Conservation (phyloP, 495 filamentous ascomycete species). For the Umbilicaria muhlenbergii region DNA sequence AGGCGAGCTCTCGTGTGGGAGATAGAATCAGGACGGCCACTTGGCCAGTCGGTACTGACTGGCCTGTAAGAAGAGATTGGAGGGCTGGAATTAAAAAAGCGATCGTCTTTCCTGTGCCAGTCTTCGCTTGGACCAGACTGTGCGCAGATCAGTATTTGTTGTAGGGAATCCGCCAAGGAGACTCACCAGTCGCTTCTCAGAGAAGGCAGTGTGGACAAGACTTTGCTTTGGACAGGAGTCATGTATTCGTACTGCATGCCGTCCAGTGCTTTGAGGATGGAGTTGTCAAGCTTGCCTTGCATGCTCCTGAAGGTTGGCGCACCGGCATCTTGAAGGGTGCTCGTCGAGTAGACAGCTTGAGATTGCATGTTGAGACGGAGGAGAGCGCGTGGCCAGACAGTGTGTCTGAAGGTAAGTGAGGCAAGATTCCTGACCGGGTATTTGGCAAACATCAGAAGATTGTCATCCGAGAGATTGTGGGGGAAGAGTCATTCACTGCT, state of each 20-base stretch:
- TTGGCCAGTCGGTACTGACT: conserved; percentile 21
- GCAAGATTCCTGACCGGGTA: no score
- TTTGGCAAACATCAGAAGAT: no score
- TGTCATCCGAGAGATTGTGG: no score
- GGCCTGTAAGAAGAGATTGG: conserved; percentile 39
- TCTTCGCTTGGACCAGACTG: conserved; percentile 57
- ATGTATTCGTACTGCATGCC: conserved; percentile 31
- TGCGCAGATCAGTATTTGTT: conserved; percentile 5
- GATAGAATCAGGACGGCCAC: conserved; percentile 49
- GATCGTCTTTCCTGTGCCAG: conserved; percentile 74
- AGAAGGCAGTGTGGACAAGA: conserved; percentile 32
- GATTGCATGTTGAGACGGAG: no score
- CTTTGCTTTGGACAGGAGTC: conserved; percentile 42
- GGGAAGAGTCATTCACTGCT: no score
- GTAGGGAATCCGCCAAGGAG: conserved; percentile 7
- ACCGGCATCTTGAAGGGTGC: conserved; percentile 11
- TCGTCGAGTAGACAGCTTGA: conserved; percentile 7
- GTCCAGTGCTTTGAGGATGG: conserved; percentile 29
- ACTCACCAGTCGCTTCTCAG: conserved; percentile 31
- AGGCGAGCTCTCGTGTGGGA: conserved; percentile 48
- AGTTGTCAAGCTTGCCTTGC: conserved; percentile 30
- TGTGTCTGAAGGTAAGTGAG: no score
- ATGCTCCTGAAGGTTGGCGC: conserved; percentile 24
- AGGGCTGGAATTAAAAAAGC: conserved; percentile 65
- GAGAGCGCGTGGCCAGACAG: no score